Evolutionary conservation across 768 basidiomycete species (phyloP), one percentile per base, ranked within the genome.

Genomic region (Boletus rubropictus): DNA sequence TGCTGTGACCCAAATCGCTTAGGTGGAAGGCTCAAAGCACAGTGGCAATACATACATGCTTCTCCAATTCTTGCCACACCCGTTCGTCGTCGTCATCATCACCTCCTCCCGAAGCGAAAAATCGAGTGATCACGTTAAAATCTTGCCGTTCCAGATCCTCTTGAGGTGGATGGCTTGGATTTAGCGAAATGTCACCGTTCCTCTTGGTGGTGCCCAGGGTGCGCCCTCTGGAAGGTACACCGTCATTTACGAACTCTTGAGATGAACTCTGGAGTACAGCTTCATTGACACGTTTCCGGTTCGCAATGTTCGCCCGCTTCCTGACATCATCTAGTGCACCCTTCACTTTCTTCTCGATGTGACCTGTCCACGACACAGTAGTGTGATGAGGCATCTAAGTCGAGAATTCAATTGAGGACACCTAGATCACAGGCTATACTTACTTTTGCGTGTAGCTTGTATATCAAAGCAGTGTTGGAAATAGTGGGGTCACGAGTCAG

Each of bases 351-450:
- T 49, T 50, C 25, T 52, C 36, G 17, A 80, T 41, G 39, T 73
- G 70, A n/a, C 56, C 58, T 27, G 44, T 53, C 83, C 83, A 86
- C 12, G 82, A 83, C 7, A 28, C 58, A 5, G 54, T 11, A 3
- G 71, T 55, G 59, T 86, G 86, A 52, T 81, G 76, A 22, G 81
- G 77, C 69, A 86, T 70, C 86, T 87, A 47, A 10, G 35, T 31
- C n/a, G 9, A 7, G 20, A 24, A 27, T 4, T 54, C 7, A 54
- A 32, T 35, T 9, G 9, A 39, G 14, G 11, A 28, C 15, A 34
- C 7, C 11, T 21, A 14, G 29, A 29, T 31, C 14, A 40, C 7
- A 15, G 1, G 10, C n/a, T 18, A 34, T 18, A 37, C 64, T 25
- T 44, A 80, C 84, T 70, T 81, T 80, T 39, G 59, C 51, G 48